Evolutionary conservation across 805 yeast species (phyloP).

Genomic region (Spathaspora hagerdaliae): DNA sequence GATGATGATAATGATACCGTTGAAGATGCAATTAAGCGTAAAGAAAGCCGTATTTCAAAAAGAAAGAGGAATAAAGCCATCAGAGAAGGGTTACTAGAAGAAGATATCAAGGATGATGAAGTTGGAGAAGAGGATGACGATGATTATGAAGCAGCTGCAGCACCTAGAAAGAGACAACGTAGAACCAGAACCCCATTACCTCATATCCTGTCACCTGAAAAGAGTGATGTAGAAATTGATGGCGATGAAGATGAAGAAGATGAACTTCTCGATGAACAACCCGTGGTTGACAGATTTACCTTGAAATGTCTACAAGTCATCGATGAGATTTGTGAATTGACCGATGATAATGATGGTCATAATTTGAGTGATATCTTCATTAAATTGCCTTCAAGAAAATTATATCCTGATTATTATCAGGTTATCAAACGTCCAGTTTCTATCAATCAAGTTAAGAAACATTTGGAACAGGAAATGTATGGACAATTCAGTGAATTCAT

Average conservation of each 20-base stretch:
- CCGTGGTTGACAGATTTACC: constrained; percentile 12
- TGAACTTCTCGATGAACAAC: constrained; percentile 6
- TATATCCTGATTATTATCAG: constrained; percentile 83
- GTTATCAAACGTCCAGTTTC: constrained; percentile 60
- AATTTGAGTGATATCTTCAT: constrained; percentile 44
- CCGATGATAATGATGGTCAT: constrained; percentile 41
- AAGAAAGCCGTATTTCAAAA: constrained; percentile 40
- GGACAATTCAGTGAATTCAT: constrained; percentile 44
- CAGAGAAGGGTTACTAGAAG: constrained; percentile 18
- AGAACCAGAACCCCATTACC: constrained; percentile 14
- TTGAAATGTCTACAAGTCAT: constrained; percentile 34
- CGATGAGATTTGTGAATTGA: constrained; percentile 37
- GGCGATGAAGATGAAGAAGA: constrained; percentile 16
- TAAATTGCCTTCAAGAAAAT: constrained; percentile 64
- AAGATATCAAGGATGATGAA: constrained; percentile 21
- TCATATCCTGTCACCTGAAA: constrained; percentile 5
- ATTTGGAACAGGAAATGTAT: constrained; percentile 35
- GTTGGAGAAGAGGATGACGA: constrained; percentile 21
- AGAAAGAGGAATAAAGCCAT: constrained; percentile 28
- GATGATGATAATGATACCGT: constrained; percentile 67
- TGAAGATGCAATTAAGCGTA: constrained; percentile 55
- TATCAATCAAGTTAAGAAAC: constrained; percentile 49
- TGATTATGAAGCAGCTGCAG: constrained; percentile 6
- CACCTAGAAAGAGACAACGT: constrained; percentile 14
- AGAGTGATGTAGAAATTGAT: constrained; percentile 26